Conservation (phyloP, 2,329 filamentous ascomycete species). For the Plenodomus lindquistii region DNA sequence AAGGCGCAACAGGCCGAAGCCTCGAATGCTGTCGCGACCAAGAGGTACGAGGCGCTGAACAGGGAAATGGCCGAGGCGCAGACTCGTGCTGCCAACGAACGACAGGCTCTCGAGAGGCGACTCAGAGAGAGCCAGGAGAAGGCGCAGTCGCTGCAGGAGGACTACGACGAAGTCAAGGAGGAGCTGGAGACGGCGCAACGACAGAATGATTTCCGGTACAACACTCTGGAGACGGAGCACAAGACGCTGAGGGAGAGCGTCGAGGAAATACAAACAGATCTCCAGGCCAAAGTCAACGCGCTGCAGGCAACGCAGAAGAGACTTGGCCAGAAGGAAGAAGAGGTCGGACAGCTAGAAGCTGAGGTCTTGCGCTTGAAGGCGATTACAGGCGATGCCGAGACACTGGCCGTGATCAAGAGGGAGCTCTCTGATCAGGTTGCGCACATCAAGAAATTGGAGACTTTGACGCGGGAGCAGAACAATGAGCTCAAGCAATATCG, state of each 20-base stretch:
- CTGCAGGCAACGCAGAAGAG: constrained; percentile 67
- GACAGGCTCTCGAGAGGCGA: constrained; percentile 58
- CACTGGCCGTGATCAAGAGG: constrained; percentile 79
- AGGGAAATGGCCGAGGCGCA: constrained; percentile 60
- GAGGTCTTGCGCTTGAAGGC: constrained; percentile 84
- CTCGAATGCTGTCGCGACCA: constrained; percentile 53
- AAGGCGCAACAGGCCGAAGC: constrained; percentile 63
- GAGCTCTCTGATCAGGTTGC: constrained; percentile 89
- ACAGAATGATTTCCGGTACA: constrained; percentile 62
- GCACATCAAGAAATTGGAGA: constrained; percentile 86
- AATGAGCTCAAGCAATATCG: constrained; percentile 80
- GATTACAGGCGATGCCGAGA: constrained; percentile 84
- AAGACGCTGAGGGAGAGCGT: constrained; percentile 61
- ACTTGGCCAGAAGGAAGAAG: constrained; percentile 68
- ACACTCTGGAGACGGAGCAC: constrained; percentile 65
- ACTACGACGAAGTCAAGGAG: constrained; percentile 80
- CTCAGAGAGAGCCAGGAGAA: constrained; percentile 66
- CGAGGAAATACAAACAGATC: constrained; percentile 64
- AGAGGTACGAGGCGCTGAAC: constrained; percentile 59
- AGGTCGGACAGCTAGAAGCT: constrained; percentile 76
- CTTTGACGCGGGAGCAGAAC: constrained; percentile 76
- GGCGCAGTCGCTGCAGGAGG: constrained; percentile 74
- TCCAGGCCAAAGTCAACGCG: constrained; percentile 58
- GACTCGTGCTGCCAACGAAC: constrained; percentile 60
- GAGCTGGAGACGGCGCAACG: constrained; percentile 71